phyloP scores from a whole-genome alignment of 129 eudicot species.

The Solidago caesia region DNA sequence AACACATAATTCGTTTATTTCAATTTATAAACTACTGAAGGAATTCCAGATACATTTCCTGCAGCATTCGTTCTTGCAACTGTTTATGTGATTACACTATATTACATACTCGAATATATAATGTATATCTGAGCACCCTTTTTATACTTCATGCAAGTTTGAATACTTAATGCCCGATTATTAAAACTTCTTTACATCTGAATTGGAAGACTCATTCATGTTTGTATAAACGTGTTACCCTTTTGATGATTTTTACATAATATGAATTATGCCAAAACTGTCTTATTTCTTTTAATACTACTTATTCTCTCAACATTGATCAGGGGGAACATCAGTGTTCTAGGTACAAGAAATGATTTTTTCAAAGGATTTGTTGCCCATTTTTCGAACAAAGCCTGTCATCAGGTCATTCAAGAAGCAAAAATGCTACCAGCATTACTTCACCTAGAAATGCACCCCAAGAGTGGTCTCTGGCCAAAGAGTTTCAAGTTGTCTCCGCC shows the following conservation, averaged over 20 bases:
- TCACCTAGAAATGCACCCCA: conserved; percentile 47
- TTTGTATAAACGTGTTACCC: no score
- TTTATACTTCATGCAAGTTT: not conserved
- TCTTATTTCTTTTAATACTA: not conserved
- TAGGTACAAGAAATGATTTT: conserved; percentile 18
- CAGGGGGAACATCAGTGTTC: conserved; percentile 47
- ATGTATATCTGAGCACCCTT: not conserved
- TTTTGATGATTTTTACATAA: not conserved
- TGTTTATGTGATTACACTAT: no score
- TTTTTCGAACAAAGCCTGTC: conserved; percentile 49
- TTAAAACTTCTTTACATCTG: not conserved
- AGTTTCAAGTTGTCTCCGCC: conserved; percentile 38
- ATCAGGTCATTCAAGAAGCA: conserved; percentile 45
- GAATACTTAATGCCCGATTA: not conserved
- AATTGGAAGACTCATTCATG: not conserved
- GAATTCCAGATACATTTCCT: no score
- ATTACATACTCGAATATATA: no score
- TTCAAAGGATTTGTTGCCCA: conserved; percentile 51
- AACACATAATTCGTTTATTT: no score
- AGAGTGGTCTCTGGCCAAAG: conserved; percentile 50
- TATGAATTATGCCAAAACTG: not conserved
- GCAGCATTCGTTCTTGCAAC: no score
- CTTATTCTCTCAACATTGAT: conserved; percentile 12
- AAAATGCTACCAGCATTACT: conserved; percentile 36
- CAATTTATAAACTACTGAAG: no score